Base-by-base conservation (phyloP, 345 rosid species). In the Trapa bicornis region DNA sequence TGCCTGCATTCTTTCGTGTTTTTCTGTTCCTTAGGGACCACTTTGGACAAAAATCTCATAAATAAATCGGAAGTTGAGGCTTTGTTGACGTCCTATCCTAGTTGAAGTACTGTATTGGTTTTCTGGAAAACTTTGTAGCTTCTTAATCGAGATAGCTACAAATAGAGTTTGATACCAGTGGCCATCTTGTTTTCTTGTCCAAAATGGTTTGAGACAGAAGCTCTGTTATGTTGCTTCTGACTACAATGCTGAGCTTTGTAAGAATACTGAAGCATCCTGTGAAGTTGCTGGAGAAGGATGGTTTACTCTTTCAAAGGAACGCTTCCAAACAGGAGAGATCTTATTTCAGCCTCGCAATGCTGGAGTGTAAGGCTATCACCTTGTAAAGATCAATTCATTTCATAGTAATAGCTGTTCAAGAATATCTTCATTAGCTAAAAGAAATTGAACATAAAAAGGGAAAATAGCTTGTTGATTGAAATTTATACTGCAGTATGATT, bases 261-360 rank as follows among this genome's bases (percentile, higher is more conserved):
- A 76, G 75, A 81, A 88, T 69, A 87, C 91, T 5, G 67, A 61
- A 78, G 94, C 92, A 69, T 87, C 97, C 64, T 37, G 66, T 68
- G 84, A 87, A 78, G 75, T 87, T 65, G 65, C 79, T 10, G 91
- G 89, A 68, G 92, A 90, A 79, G 96, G 96, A 62, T 72, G 67
- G 81, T 87, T 85, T 76, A 90, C 88, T 48, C 91, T 94, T 37
- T 83, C 95, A 36, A 79, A 80, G 48, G 99, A 88, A 79, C 88
- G 99, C 64, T 94, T 90, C 77, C 87, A 87, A 74, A 88, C 96
- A 5, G 99, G 97, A 74, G 97, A 94, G 71, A 80, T 94, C 75
- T 74, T 94, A 75, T 94, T 94, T 77, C 94, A 86, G 73, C 99
- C 97, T 42, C 82, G 84, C 66, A 75, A 88, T 66, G 92, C 89